phyloP scores from a whole-genome alignment of 2,329 filamentous ascomycete species.

The Aspergillus pseudoviridinutans region DNA sequence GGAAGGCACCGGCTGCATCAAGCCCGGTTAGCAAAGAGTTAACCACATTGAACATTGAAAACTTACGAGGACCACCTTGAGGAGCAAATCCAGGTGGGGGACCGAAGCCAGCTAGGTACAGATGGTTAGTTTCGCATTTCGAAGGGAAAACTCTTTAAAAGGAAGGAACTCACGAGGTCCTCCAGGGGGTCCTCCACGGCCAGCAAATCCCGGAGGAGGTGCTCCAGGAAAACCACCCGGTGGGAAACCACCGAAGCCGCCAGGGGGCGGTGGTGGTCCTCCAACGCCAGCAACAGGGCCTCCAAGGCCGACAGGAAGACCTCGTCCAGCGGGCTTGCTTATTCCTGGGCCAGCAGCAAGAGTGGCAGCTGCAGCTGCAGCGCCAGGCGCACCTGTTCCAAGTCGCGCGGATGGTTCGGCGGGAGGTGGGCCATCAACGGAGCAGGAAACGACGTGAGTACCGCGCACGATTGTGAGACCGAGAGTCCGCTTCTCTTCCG shows the following conservation, averaged over 20 bases:
- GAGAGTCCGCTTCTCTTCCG: constrained; percentile 95
- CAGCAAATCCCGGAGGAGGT: constrained; percentile 48
- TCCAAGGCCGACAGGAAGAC: constrained; percentile 75
- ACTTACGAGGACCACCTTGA: constrained; percentile 45
- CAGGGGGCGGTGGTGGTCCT: constrained; percentile 65
- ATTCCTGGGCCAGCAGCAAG: constrained; percentile 84
- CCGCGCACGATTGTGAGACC: constrained; percentile 92
- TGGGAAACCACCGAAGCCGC: constrained; percentile 49
- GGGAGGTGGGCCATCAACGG: constrained; percentile 91
- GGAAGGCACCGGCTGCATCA: constrained; percentile 48
- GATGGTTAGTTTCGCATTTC: neutral
- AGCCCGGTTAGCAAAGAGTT: constrained; percentile 31
- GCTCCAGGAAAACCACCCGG: constrained; percentile 53
- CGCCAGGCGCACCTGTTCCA: constrained; percentile 67
- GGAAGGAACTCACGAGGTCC: constrained; percentile 47
- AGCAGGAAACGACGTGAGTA: constrained; percentile 89
- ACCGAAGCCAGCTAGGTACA: constrained; percentile 41
- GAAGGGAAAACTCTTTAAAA: neutral
- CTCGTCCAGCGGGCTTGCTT: constrained; percentile 84
- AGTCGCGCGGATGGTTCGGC: constrained; percentile 88
- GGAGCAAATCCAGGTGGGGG: constrained; percentile 47
- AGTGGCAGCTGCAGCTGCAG: constrained; percentile 55
- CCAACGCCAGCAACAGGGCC: constrained; percentile 88
- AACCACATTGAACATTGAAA: constrained; percentile 9
- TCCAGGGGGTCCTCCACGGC: constrained; percentile 48